A percentile compares a stretch with the other conserved stretches of the same genome.
Evolutionary conservation across 1,284 basidiomycete species (phyloP).

Genomic region (Pseudozyma hubeiensis): DNA sequence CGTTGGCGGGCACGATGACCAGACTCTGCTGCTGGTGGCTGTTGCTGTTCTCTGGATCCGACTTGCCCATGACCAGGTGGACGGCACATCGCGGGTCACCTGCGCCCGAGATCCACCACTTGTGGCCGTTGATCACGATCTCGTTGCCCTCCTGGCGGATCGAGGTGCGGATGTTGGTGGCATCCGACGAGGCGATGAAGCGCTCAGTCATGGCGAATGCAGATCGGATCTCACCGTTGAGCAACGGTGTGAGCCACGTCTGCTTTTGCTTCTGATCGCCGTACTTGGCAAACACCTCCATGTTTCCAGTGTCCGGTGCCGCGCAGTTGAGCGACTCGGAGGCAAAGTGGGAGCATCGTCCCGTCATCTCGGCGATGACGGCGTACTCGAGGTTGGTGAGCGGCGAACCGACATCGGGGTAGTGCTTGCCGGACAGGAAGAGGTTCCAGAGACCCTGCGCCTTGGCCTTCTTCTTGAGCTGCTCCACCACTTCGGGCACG

Average conservation of each 20-base stretch:
- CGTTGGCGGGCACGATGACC: constrained; percentile 87
- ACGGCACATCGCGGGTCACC: constrained; percentile 90
- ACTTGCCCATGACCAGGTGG: constrained; percentile 94
- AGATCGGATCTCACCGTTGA: constrained; percentile 94
- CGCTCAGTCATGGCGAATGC: constrained; percentile 66
- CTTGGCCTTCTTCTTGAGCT: constrained; percentile 88
- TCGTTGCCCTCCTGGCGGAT: constrained; percentile 86
- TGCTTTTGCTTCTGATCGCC: constrained; percentile 88
- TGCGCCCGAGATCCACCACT: constrained; percentile 99
- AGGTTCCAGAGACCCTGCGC: constrained; percentile 94
- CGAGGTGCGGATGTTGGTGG: constrained; percentile 92
- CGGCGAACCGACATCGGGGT: constrained; percentile 81
- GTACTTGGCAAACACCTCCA: constrained; percentile 93
- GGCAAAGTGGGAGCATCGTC: constrained; percentile 82
- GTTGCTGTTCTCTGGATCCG: constrained; percentile 79
- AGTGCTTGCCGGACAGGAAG: constrained; percentile 92
- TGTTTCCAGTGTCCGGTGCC: constrained; percentile 87
- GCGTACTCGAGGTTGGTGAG: constrained; percentile 96
- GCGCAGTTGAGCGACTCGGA: constrained; percentile 90
- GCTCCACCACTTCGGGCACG: constrained; percentile 82
- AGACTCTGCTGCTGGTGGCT: constrained; percentile 88
- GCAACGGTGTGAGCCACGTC: constrained; percentile 86
- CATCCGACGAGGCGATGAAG: constrained; percentile 86
- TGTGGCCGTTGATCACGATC: constrained; percentile 94
- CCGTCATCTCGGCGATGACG: constrained; percentile 94